A percentile compares a stretch with the other conserved stretches of the same genome.
Conservation (phyloP, 306 rosid species). For the Quercus cerris region DNA sequence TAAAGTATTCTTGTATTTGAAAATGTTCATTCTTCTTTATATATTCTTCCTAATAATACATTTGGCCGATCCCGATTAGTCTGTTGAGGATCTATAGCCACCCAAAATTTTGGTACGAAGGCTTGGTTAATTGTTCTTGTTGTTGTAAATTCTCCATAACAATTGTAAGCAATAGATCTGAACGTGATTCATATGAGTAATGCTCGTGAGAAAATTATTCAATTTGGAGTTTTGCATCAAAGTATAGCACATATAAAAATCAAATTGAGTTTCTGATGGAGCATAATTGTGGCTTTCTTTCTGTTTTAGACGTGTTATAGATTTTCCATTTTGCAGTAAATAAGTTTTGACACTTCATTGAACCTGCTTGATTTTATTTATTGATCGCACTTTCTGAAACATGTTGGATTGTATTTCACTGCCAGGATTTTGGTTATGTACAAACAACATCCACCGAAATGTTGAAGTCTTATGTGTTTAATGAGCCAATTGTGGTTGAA, state of each 20-base stretch:
- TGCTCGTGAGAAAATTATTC: background rate
- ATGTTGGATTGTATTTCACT: conserved; percentile 26
- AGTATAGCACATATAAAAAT: background rate
- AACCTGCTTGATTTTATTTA: background rate
- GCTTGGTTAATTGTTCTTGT: no score
- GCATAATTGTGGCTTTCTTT: background rate
- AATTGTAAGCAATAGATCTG: no score
- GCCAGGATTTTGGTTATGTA: conserved; percentile 82
- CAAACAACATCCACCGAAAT: conserved; percentile 85
- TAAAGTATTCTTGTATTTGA: background rate
- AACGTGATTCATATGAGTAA: background rate
- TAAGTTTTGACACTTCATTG: background rate
- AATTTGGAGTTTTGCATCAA: background rate
- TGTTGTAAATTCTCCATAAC: no score
- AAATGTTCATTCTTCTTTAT: background rate
- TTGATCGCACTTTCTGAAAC: background rate
- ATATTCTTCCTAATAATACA: background rate
- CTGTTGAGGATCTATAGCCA: no score
- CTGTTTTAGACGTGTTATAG: background rate
- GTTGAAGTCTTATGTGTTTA: conserved; percentile 75
- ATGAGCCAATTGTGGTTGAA: conserved; percentile 66
- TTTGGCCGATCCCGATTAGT: no score
- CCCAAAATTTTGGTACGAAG: no score
- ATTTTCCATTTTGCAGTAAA: background rate
- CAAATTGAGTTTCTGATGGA: background rate